These are phyloP conservation scores for Phascolomyces articulosus DNA, from an alignment of 371 early-diverging fungal species.

Conservation along the genomic window DNA sequence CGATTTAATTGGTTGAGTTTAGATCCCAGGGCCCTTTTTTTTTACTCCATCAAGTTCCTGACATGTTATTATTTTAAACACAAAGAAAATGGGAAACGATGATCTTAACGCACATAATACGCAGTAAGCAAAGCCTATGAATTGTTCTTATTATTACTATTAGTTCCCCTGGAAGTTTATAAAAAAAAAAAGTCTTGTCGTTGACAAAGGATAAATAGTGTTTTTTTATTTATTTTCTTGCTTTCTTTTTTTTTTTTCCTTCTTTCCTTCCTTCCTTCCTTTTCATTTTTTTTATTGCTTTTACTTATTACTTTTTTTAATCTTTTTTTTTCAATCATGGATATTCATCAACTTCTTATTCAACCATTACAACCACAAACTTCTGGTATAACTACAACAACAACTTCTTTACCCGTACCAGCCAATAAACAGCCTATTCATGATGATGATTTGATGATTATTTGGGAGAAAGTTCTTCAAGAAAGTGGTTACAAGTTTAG, in stretches of 20 bases:
- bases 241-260: background rate
- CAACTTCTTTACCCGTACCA: no score
- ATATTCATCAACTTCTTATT: slow-evolving; percentile 18
- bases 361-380: no score
- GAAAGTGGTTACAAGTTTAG: slow-evolving; percentile 23
- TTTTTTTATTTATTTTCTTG: background rate
- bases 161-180: no score
- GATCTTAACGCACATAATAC: no score
- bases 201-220: no score
- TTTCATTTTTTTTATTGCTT: background rate
- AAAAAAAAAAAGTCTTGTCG: no score
- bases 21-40: slow-evolving; percentile 2
- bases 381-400: slow-evolving; percentile 1
- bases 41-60: background rate
- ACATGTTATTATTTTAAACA: background rate
- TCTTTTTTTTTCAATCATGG: slow-evolving; percentile 7
- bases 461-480: slow-evolving; percentile 28
- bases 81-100: background rate
- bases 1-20: background rate
- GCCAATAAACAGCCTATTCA: slow-evolving; percentile 12
- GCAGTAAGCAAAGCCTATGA: no score
- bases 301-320: background rate
- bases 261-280: background rate
- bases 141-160: no score
- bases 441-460: slow-evolving; percentile 27